Conservation (phyloP, 2,329 filamentous ascomycete genomes). For the Xylariaceae sp. region DNA sequence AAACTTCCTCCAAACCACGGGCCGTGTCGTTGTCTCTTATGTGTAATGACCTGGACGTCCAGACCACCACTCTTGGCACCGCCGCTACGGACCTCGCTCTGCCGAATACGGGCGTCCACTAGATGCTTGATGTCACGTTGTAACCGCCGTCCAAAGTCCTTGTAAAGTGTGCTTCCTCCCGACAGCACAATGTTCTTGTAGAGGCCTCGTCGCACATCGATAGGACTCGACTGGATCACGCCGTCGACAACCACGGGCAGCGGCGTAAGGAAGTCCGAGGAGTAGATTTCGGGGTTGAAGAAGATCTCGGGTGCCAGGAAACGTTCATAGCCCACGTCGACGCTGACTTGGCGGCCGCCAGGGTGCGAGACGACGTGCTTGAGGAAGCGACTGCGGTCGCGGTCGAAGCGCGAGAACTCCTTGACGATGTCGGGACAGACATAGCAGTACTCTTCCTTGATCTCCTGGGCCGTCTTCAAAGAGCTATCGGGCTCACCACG, state of each 20-base stretch:
- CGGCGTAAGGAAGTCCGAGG: conserved; percentile 94
- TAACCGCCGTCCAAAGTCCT: conserved; percentile 92
- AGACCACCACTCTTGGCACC: conserved; percentile 89
- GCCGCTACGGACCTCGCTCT: conserved; percentile 85
- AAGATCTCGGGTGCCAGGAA: conserved; percentile 99
- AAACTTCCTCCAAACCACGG: conserved; percentile 98
- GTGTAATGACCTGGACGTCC: conserved; percentile 94
- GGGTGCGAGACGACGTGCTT: conserved; percentile 84
- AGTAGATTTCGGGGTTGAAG: conserved; percentile 99
- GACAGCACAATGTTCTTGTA: conserved; percentile 99
- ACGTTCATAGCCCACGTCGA: conserved; percentile 95
- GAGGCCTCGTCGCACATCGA: conserved; percentile 90
- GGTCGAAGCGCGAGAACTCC: conserved; percentile 92
- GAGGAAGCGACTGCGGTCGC: conserved; percentile 82
- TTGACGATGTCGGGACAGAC: conserved; percentile 98
- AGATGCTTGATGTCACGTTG: conserved; percentile 96
- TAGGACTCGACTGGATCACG: conserved; percentile 95
- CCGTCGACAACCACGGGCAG: conserved; percentile 90
- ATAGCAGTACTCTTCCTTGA: conserved; percentile 99
- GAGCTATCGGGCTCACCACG: conserved; percentile 95
- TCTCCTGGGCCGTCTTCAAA: conserved; percentile 93
- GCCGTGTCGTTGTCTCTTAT: conserved; percentile 94
- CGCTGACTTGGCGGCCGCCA: conserved; percentile 74
- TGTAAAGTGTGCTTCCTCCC: conserved; percentile 94
- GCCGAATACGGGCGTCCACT: conserved; percentile 86